Base-by-base conservation (phyloP, 1,139 yeast genomes). In the Diutina pseudorugosa region DNA sequence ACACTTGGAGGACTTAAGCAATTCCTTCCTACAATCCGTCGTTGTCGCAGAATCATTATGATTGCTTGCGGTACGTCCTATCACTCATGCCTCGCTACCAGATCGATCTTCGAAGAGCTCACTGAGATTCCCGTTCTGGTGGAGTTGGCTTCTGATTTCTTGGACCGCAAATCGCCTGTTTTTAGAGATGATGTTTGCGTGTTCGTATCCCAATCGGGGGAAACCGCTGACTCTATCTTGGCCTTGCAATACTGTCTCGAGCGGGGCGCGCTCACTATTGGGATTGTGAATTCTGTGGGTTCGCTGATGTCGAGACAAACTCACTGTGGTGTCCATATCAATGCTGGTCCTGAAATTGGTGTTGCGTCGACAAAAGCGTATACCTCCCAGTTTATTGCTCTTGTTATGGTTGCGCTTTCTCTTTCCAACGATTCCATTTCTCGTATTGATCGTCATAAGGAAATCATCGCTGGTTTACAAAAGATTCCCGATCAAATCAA, bases 351-450 rank as follows among this genome's bases (percentile, higher is more conserved):
- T 45, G 99, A 94, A 73, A 93, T 94, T 60, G 98, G 98, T 68
- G 99, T 94, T 61, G 99, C 98, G 12, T 90, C 98, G n/a, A 94
- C 99, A 52, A 94, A 94, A 73, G 98, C 98, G 27, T 94, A 94
- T 73, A 93, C 99, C 18, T 94, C 98, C 25, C 99, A 94, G 71
- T 94, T 84, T 69, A 90, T 94, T 70, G 98, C 98, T 1, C 77
- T 94, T 61, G 97, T 93, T 7, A 89, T 94, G 97, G 80, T 93
- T 74, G 98, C 98, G 1, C 79, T 94, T 55, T 89, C 94, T 20
- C 78, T 94, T 60, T 86, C 97, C 11, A 95, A 90, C 65, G 98
- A 94, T 69, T 81, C 95, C 54, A 80, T 90, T 53, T 85, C 96
- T 47, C 82, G 79, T 71, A 67, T 74, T 49, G 75, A 73, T 51